phyloP scores from a whole-genome alignment of 768 basidiomycete species.

The Clavaria fumosa region DNA sequence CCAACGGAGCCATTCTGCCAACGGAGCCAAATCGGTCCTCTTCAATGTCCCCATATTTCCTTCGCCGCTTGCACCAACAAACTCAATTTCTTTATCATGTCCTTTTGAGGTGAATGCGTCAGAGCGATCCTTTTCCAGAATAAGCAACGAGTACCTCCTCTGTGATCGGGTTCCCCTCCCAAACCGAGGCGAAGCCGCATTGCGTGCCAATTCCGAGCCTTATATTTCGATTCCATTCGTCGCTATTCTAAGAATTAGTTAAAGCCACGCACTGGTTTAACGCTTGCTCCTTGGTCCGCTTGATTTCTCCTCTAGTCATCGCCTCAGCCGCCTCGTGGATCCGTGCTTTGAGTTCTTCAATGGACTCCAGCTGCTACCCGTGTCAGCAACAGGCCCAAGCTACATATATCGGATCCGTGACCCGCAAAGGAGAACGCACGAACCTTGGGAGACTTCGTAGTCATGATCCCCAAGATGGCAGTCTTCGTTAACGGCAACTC shows the following conservation, averaged over 20 bases:
- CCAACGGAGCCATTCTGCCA: too few species aligned
- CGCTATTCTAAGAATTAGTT: background rate
- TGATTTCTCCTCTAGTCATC: constrained; percentile 27
- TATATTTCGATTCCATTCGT: background rate
- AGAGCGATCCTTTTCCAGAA: too few species aligned
- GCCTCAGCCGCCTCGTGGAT: constrained; percentile 39
- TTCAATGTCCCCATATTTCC: too few species aligned
- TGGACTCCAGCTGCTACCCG: constrained; percentile 30
- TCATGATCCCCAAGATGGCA: constrained; percentile 34
- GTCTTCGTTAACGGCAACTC: constrained; percentile 32
- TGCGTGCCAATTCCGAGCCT: constrained; percentile 46
- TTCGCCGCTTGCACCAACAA: too few species aligned
- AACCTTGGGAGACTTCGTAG: constrained; percentile 32
- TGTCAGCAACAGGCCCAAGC: background rate
- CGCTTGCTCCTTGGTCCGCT: constrained; percentile 32
- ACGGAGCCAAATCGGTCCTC: too few species aligned
- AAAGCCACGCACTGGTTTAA: constrained; percentile 31
- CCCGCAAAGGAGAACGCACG: background rate
- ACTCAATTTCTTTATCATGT: too few species aligned
- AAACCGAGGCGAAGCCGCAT: constrained; percentile 46
- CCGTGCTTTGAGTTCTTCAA: constrained; percentile 32
- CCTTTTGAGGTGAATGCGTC: too few species aligned
- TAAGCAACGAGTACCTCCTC: too few species aligned
- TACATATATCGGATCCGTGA: constrained; percentile 1
- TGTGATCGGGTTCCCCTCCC: constrained; percentile 40